Conservation (phyloP, 768 basidiomycete genomes). For the Lepiota brunneoincarnata region DNA sequence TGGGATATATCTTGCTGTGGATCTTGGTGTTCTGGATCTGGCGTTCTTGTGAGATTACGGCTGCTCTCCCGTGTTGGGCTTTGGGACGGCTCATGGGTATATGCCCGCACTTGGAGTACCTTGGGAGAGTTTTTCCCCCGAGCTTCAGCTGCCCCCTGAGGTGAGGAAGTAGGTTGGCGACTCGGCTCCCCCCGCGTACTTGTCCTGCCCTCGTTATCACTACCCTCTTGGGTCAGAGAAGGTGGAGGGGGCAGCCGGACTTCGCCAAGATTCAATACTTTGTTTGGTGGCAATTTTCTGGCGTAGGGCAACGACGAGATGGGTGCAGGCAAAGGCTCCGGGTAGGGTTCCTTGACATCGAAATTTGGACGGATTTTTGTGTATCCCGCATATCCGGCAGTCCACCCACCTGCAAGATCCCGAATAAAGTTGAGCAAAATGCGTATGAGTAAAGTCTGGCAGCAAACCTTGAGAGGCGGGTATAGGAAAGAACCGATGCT, state of each 20-base stretch:
- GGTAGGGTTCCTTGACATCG: conserved; percentile 24
- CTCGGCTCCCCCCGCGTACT: no score
- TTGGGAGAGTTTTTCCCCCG: neutral
- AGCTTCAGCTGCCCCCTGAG: no score
- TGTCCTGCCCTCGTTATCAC: neutral
- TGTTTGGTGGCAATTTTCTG: conserved; percentile 13
- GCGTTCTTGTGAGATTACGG: neutral
- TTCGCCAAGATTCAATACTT: neutral
- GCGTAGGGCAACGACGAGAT: conserved; percentile 20
- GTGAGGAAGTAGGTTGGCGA: no score
- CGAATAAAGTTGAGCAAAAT: neutral
- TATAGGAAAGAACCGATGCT: conserved; percentile 21
- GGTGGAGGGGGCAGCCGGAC: neutral
- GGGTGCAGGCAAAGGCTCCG: conserved; percentile 19
- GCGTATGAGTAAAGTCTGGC: neutral
- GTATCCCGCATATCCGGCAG: conserved; percentile 13
- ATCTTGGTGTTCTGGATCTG: neutral
- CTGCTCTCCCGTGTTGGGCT: neutral
- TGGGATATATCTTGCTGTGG: no score
- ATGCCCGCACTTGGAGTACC: neutral
- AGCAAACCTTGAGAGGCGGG: conserved; percentile 17
- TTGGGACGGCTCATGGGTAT: neutral
- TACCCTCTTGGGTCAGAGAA: neutral
- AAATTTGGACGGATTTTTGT: conserved; percentile 16
- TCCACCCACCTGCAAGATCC: conserved; percentile 13